Evolutionary conservation across 495 filamentous ascomycete genomes (phyloP).

Genomic region (Poronia punctata): DNA sequence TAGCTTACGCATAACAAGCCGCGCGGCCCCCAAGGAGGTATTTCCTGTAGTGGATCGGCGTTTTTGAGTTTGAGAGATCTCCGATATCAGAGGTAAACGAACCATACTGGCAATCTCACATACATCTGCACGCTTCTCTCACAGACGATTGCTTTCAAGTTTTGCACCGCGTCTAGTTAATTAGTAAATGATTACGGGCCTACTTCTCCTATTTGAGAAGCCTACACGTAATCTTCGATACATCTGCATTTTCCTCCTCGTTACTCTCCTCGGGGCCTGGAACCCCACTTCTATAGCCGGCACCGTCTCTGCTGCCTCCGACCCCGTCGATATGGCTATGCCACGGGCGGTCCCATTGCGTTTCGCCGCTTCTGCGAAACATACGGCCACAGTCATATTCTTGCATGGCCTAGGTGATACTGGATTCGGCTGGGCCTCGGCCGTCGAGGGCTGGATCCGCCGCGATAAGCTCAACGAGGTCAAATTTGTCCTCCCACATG

Average conservation of each 20-base stretch:
- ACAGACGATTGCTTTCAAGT: too few relatives aligned
- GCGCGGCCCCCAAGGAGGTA: too few relatives aligned
- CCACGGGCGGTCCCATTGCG: constrained; percentile 44
- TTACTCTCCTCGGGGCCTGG: constrained; percentile 1
- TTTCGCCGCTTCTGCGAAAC: constrained; percentile 79
- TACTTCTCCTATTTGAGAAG: background rate
- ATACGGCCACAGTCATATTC: constrained; percentile 93
- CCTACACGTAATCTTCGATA: background rate
- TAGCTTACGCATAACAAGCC: too few relatives aligned
- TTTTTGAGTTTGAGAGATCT: too few relatives aligned
- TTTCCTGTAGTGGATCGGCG: too few relatives aligned
- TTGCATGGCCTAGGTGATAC: constrained; percentile 85
- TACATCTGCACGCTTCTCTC: too few relatives aligned
- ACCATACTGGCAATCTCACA: too few relatives aligned
- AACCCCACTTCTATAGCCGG: constrained; percentile 4
- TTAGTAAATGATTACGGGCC: constrained; percentile 1
- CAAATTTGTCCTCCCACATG: constrained; percentile 89
- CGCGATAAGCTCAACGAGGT: constrained; percentile 81
- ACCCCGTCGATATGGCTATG: constrained; percentile 22
- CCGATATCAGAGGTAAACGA: too few relatives aligned
- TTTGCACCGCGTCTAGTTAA: too few relatives aligned
- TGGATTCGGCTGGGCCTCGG: constrained; percentile 65
- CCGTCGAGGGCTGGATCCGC: constrained; percentile 86
- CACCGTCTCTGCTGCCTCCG: constrained; percentile 3
- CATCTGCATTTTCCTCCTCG: constrained; percentile 3